phyloP scores from a whole-genome alignment of 306 rosid species.

The Dalbergia cultrata region DNA sequence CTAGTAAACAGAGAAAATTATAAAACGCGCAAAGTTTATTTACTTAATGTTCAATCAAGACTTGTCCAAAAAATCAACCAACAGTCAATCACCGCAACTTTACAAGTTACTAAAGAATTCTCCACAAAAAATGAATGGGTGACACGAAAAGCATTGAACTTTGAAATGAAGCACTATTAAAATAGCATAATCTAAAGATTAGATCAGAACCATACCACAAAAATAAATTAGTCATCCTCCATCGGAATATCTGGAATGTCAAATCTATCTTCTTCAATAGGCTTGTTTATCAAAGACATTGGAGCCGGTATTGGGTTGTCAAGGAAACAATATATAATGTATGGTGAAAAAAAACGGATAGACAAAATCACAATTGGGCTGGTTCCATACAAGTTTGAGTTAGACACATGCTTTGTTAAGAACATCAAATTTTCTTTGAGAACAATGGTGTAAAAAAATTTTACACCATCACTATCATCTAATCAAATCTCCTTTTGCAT shows the following conservation, averaged over 20 bases:
- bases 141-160: not conserved
- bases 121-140: not conserved
- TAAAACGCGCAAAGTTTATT: too few species aligned
- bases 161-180: not conserved
- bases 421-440: too few species aligned
- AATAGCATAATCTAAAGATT: conserved; percentile 14
- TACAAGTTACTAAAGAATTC: not conserved
- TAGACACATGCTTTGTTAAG: too few species aligned
- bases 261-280: conserved; percentile 83
- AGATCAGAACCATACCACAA: conserved; percentile 52
- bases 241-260: conserved; percentile 91
- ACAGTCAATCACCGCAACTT: not conserved
- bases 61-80: not conserved
- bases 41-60: not conserved
- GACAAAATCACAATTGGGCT: conserved; percentile 1
- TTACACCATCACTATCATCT: too few species aligned
- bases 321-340: conserved; percentile 41
- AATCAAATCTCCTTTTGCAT: too few species aligned
- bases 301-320: conserved; percentile 51
- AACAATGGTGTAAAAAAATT: too few species aligned
- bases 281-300: conserved; percentile 66
- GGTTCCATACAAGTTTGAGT: not conserved
- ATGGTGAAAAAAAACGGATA: not conserved
- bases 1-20: too few species aligned
- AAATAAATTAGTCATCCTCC: conserved; percentile 67